A percentile compares a stretch with the other conserved stretches of the same genome.
phyloP scores from a whole-genome alignment of 2,329 filamentous ascomycete species.

The Hymenoscyphus infarciens region DNA sequence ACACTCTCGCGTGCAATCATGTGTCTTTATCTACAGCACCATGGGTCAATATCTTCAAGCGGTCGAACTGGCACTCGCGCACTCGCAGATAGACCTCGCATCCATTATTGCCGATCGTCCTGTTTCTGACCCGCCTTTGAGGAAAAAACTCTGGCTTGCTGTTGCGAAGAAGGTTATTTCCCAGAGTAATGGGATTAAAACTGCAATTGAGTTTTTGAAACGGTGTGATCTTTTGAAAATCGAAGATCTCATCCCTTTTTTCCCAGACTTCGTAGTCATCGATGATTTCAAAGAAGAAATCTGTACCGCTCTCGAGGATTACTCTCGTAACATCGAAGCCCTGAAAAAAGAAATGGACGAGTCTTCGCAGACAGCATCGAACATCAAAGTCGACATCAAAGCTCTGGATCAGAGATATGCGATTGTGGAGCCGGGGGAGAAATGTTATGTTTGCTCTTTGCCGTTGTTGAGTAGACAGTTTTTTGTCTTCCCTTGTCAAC shows the following conservation, averaged over 20 bases:
- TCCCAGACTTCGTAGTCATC: constrained; percentile 97
- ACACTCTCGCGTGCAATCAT: constrained; percentile 86
- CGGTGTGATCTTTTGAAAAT: constrained; percentile 89
- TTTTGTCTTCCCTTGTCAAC: constrained; percentile 98
- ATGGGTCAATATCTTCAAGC: constrained; percentile 95
- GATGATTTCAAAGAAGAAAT: constrained; percentile 99
- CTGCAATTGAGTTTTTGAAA: constrained; percentile 88
- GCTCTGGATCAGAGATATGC: constrained; percentile 85
- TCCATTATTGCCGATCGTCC: constrained; percentile 84
- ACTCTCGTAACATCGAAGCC: constrained; percentile 83
- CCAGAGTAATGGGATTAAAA: constrained; percentile 81
- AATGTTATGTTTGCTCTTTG: constrained; percentile 83
- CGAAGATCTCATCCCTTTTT: constrained; percentile 96
- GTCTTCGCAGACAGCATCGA: constrained; percentile 78
- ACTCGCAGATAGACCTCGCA: constrained; percentile 86
- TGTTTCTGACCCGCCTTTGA: constrained; percentile 71
- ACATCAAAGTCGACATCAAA: constrained; percentile 87
- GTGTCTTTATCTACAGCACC: constrained; percentile 93
- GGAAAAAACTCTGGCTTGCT: constrained; percentile 93
- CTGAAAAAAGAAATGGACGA: constrained; percentile 96
- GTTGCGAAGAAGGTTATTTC: constrained; percentile 93
- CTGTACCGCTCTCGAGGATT: constrained; percentile 87
- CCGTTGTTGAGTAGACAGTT: constrained; percentile 88
- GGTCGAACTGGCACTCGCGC: constrained; percentile 85
- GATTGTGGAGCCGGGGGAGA: constrained; percentile 93